Evolutionary conservation across 2,329 filamentous ascomycete genomes (phyloP), one percentile per base, ranked within the genome.

Genomic region (Didymella arachidicola): DNA sequence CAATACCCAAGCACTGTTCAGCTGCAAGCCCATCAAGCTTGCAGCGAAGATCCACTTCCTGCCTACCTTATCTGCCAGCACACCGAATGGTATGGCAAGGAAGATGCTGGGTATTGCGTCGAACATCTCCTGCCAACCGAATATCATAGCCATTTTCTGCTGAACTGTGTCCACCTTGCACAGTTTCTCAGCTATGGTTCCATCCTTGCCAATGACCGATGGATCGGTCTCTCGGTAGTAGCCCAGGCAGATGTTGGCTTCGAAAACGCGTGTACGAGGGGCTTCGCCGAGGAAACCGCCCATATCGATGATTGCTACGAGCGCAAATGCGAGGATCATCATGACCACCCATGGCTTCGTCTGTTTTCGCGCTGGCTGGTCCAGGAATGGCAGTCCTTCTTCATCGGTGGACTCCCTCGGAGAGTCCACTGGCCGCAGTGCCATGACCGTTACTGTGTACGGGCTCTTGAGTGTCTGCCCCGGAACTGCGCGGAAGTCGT

Each of bases 111-210:
- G 66, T 19, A 72, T 67, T 22, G 66, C 79, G 64, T 82, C 79
- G 59, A 82, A 83, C 53, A 81, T 80, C 60, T 81, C 80, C 67
- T 79, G 77, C 71, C 81, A 81, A 2, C 80, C 81, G 62, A 83
- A 82, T 12, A 84, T 79, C 52, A 79, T 79, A 1, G 82, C 81
- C 63, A 84, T 62, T 66, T 81, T 78, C 45, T 80, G 75, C 63
- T 84, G 82, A 19, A 84, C 76, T 41, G 74, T 74, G 30, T 79
- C 76, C n/a, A 79, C 69, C 71, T 84, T 84, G 68, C 82, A 84
- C 61, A 80, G 63, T n/a, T 75, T 71, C 72, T 84, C 82, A 1
- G 77, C 71, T 16, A 84, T 77, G 25, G 75, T 72, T 12, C 80
- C 79, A 59, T 78, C 71, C 8, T 65, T 57, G 1, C 69, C 72